Evolutionary conservation across 2,329 filamentous ascomycete species (phyloP), one percentile per base, ranked within the genome.

Genomic region (Keithomyces neogunnii): DNA sequence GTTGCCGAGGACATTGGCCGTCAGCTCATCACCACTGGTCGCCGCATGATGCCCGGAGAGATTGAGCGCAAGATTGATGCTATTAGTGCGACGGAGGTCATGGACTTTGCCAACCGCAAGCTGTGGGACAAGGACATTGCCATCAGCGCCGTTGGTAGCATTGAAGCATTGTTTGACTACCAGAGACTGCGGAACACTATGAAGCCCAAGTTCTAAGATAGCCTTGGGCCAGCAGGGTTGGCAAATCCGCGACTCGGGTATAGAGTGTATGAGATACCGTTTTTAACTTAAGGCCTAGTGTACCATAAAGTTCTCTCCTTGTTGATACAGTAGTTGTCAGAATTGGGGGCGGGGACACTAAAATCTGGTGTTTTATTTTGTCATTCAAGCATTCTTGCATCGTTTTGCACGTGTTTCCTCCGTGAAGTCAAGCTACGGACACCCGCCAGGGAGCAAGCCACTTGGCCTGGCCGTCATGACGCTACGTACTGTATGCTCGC

Each of bases 101-200:
- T 96, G 88, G 84, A 87, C 64, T 99, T 97, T 69, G 92, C 92
- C 64, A 86, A 88, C 79, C 84, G 84, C 73, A 96, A 93, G 77
- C 77, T 99, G 55, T 99, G 93, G 93, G 93, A 99, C 75, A 87
- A 92, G 74, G 93, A 99, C 69, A 78, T 99, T 63, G 93, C 93
- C 64, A 81, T 99, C 70, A 91, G 85, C 68, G 93, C 92, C 35
- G 88, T 97, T 59, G 93, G 93, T 60, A 85, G 83, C 74, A 90
- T 97, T 66, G 93, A 97, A 81, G 92, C 84, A 68, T 71, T 86
- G 53, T 78, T 87, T 56, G 82, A 92, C 71, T 95, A 93, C 76
- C 78, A 85, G 69, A 77, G 86, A 68, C 78, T 89, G 65, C 80
- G 90, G 69, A 84, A 82, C 70, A 89, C 93, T 69, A 93, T 93